Evolutionary conservation across 768 basidiomycete species (phyloP), one percentile per base, ranked within the genome.

Genomic region (Tephrocybe sp.): DNA sequence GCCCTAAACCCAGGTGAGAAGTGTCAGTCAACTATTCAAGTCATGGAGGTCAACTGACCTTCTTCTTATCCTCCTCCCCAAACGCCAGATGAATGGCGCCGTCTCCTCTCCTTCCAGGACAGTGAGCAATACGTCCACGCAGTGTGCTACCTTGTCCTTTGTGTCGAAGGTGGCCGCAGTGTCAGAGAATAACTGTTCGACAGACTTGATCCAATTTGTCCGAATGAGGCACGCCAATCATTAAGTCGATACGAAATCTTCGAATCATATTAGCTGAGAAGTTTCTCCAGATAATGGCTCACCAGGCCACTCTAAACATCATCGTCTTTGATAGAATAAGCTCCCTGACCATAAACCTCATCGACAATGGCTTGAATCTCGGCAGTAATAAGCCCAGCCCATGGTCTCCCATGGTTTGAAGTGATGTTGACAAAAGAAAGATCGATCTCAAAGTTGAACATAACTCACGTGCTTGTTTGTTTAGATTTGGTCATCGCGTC

Each of bases 281-380:
- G 23, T n/a, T 23, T 21, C 39, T 3, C 3, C 4, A n/a, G 19
- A 16, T 15, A 2, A 31, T 31, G 31, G 34, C 22, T 33, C 43
- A 45, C 43, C 43, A 45, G n/a, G 1, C 31, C 43, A 34, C 30
- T 33, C 43, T 31, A 45, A 1, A 45, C 30, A 27, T 45, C 30
- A 6, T 13, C 19, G 12, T 45, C 43, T 24, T 31, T 23, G 1
- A 45, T 19, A 3, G 11, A 1, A 3, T 33, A 45, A 12, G 31
- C 16, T 1, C 16, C 30, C 1, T 21, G 13, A 2, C 30, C 19
- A 34, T 21, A 34, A 8, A 45, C 43, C 30, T 45, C 30, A 22
- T 45, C 43, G 1, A 45, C 19, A 15, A 45, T 45, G 3, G 15
- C 43, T 31, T 45, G 43, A 34, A 45, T 16, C 43, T 45, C 9